Base-by-base conservation (phyloP, 495 filamentous ascomycete species). In the Hyaloscypha finlandica region DNA sequence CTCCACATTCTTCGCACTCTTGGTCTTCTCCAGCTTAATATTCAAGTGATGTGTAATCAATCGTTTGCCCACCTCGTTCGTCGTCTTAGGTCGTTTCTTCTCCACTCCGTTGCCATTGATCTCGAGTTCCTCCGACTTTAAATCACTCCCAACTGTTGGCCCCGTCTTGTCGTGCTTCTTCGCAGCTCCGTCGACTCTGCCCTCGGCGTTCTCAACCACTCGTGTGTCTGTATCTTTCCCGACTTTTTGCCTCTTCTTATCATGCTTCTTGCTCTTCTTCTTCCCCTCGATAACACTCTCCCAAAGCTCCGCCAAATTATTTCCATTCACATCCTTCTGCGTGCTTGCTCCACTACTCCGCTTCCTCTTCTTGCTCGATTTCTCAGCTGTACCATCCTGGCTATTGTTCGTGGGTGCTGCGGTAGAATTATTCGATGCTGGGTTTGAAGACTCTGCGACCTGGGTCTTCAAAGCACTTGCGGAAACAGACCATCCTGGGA, bases 401-500 rank as follows among this genome's bases (percentile, higher is more conserved):
- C 58, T 61, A 25, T 67, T 68, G 33, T 76, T 77, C 14, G 80
- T 74, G 5, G 63, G 48, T 37, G 77, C 37, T 14, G 60, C 68
- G 63, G 39, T 64, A 20, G 62, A 68, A 61, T 39, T 62, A 33
- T 33, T 61, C 6, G 59, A 30, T 20, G 32, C 29, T 9, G 33
- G 19, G 8, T 63, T 64, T 39, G 39, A 22, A 22, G 62, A 32
- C 37, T 68, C 71, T 33, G 73, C 66, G 33, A 78, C 83, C 78
- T 97, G 93, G 29, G 85, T 76, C 77, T 90, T 92, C 59, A 93
- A 85, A 56, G 80, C 80, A 70, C 86, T 83, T 61, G 87, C 83
- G 67, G 91, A 84, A 31, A 97, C 81, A 25, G 90, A 90, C 91
- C 93, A 96, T 68, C 94, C 95, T 69, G 90, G 90, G 61, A 97